Percentiles rank a stretch among this genome's conserved stretches.
These are phyloP conservation scores for Polytrichum formosum DNA, from an alignment of 225 moss, liverwort and hornwort genomes.

Conservation along the genomic window DNA sequence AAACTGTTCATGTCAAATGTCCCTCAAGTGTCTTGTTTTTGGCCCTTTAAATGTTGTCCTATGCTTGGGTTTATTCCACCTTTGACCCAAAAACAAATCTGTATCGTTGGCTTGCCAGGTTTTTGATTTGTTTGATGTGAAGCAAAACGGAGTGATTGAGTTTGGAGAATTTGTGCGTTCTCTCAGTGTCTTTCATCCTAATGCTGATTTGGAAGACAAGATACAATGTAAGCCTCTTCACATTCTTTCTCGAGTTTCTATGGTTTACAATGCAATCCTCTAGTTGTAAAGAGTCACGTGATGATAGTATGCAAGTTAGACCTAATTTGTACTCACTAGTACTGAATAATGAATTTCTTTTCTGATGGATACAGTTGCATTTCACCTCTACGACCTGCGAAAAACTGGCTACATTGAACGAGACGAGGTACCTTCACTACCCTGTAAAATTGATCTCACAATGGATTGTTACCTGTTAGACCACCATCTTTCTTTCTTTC, in stretches of 20 bases:
- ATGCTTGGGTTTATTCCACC: not conserved
- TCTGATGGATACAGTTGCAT: conserved; percentile 69
- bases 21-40: too few species aligned
- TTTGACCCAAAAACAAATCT: too few species aligned
- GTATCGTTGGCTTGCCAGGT: conserved; percentile 37
- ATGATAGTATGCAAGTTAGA: too few species aligned
- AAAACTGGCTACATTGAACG: conserved; percentile 93
- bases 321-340: too few species aligned
- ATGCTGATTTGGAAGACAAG: conserved; percentile 60
- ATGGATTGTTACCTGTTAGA: too few species aligned
- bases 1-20: too few species aligned
- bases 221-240: conserved; percentile 51
- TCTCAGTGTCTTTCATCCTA: conserved; percentile 88
- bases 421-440: conserved; percentile 62
- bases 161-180: conserved; percentile 92
- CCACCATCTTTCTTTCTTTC: too few species aligned
- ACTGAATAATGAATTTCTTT: too few species aligned
- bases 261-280: too few species aligned
- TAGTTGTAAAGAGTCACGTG: too few species aligned
- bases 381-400: conserved; percentile 81
- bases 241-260: not conserved
- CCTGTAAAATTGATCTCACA: too few species aligned
- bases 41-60: not conserved
- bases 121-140: conserved; percentile 84
- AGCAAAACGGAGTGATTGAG: conserved; percentile 88